Conservation (phyloP, 352 stramenopile genomes). For the Phytophthora palmivora region DNA sequence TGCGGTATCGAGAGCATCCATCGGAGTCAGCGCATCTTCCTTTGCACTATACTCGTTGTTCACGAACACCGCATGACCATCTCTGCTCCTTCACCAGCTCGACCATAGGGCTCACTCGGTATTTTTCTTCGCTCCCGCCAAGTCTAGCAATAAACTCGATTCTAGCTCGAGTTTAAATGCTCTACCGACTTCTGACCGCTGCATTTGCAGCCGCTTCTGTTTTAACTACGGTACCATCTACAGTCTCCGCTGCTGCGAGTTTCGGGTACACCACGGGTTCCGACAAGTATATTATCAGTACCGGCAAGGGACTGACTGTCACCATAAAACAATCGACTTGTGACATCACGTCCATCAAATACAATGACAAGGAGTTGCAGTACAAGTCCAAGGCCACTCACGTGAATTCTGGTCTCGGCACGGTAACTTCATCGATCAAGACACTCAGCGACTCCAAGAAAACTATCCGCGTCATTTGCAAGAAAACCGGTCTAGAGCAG, state of each 20-base stretch:
- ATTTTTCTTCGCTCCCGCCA: constrained; percentile 10
- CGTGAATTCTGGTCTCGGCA: constrained; percentile 52
- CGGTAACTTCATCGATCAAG: constrained; percentile 40
- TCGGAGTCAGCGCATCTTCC: constrained; percentile 15
- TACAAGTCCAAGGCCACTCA: constrained; percentile 52
- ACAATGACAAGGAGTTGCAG: constrained; percentile 49
- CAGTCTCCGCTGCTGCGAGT: constrained; percentile 25
- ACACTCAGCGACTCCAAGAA: constrained; percentile 40
- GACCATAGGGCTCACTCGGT: constrained; percentile 22
- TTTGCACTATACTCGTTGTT: constrained; percentile 25
- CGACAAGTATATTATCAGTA: constrained; percentile 49
- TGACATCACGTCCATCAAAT: constrained; percentile 51
- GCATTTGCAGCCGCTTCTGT: constrained; percentile 5
- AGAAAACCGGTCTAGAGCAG: constrained; percentile 36
- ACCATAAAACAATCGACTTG: constrained; percentile 54
- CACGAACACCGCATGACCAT: constrained; percentile 9
- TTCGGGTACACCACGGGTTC: constrained; percentile 46
- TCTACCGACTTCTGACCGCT: constrained; percentile 10
- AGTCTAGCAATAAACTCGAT: constrained; percentile 3
- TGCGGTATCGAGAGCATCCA: constrained; percentile 5
- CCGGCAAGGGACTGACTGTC: constrained; percentile 39
- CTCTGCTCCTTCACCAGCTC: background rate
- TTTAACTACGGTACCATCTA: constrained; percentile 9
- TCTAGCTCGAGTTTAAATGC: constrained; percentile 9
- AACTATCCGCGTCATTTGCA: constrained; percentile 51